Conservation (phyloP, 345 rosid genomes). For the Populus ilicifolia region DNA sequence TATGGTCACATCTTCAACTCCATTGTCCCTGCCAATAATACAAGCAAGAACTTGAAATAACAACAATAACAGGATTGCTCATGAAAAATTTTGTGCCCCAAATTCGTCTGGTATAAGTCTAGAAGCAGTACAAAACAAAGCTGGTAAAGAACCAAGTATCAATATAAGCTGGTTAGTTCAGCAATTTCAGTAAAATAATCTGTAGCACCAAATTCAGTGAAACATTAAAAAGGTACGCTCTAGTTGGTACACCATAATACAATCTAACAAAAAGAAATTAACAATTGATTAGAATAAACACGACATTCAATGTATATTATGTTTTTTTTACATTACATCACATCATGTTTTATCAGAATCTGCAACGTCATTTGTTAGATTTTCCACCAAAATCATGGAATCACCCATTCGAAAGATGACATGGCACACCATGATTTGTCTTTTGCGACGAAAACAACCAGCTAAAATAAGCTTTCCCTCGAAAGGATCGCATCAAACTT, state of each 20-base stretch:
- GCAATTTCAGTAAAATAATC: neutral
- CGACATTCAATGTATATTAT: no score
- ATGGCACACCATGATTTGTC: neutral
- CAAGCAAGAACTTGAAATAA: neutral
- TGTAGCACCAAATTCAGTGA: neutral
- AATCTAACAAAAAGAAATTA: neutral
- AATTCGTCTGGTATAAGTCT: no score
- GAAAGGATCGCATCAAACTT: neutral
- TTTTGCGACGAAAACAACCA: neutral
- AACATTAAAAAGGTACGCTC: neutral
- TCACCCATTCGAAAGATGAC: neutral
- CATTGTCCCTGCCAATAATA: conserved; percentile 52
- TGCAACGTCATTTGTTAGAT: neutral
- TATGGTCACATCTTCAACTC: conserved; percentile 72
- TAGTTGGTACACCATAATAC: neutral
- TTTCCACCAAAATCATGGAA: neutral
- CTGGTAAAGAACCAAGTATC: neutral
- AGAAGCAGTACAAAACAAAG: neutral
- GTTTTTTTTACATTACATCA: neutral
- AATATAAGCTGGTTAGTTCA: neutral
- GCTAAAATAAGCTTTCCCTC: neutral
- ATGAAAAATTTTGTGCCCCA: no score
- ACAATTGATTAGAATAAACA: neutral
- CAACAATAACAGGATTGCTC: neutral
- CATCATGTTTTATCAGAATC: neutral